These are phyloP conservation scores for Boletus sp. DNA, from an alignment of 1,284 basidiomycete genomes.

Conservation along the genomic window DNA sequence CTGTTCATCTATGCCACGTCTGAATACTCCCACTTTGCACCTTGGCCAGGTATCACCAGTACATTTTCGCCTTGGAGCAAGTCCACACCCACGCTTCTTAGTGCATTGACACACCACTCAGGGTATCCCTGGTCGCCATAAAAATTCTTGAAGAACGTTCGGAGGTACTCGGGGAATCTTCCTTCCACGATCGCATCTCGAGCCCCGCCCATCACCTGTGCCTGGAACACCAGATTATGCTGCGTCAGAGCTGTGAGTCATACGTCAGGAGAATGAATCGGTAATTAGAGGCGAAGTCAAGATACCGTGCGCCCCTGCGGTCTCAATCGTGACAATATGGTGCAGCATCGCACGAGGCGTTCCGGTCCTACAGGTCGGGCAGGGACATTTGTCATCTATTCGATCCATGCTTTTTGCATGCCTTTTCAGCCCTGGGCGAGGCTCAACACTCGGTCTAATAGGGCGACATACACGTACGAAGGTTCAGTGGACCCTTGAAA, in stretches of 20 bases:
- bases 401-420: constrained; percentile 63
- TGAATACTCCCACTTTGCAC: constrained; percentile 73
- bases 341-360: constrained; percentile 69
- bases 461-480: constrained; percentile 47
- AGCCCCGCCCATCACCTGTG: constrained; percentile 74
- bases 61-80: constrained; percentile 51
- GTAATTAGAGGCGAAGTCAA: constrained; percentile 22
- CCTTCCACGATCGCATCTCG: constrained; percentile 74
- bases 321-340: constrained; percentile 71
- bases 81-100: constrained; percentile 73
- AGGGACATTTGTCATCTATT: constrained; percentile 73
- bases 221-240: constrained; percentile 80
- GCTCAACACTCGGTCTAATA: constrained; percentile 6
- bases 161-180: constrained; percentile 71
- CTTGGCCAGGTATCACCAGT: constrained; percentile 54
- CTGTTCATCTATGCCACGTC: constrained; percentile 22
- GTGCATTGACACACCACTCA: constrained; percentile 78
- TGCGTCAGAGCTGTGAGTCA: constrained; percentile 58
- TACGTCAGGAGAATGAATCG: constrained; percentile 22
- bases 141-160: constrained; percentile 67
- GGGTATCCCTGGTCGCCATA: constrained; percentile 71
- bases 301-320: constrained; percentile 73
- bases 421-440: constrained; percentile 53
- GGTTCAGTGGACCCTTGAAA: constrained; percentile 71
- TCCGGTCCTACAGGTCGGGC: constrained; percentile 68